Evolutionary conservation across 2,329 filamentous ascomycete genomes (phyloP), one percentile per base, ranked within the genome.

Genomic region (Paradendryphiella salina): DNA sequence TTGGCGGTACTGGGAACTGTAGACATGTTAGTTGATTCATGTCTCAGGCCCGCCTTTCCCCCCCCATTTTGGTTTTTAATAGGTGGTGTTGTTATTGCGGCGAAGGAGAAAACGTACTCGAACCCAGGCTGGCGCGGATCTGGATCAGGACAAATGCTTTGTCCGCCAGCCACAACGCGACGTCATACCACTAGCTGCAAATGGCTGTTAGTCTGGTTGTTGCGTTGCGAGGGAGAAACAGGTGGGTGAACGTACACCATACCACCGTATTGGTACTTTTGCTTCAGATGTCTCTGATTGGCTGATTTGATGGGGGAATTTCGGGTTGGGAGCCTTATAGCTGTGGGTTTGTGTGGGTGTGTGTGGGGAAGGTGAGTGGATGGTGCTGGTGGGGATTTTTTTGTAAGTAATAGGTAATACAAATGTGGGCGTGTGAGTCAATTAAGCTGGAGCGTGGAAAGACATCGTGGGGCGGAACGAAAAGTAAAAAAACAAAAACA

Each of bases 101-200:
- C n/a, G n/a, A n/a, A n/a, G n/a, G n/a, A n/a, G n/a, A n/a, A 10
- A 51, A 54, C 54, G 55, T 56, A 60, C 55, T 63, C 61, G 60
- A 64, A 63, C 61, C 61, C 61, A 62, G 61, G 61, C 61, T 64
- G 60, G 60, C 61, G 60, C 61, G 61, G 61, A 64, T 62, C 57
- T 52, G 48, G 53, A 57, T 57, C 50, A 28, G 50, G 55, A 56
- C 37, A 50, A 54, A 26, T 28, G 38, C 20, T 15, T 33, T 61
- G 48, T 46, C 57, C 57, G 61, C 61, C 59, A 64, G 56, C 61
- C 61, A 64, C 61, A 64, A 64, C 61, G 61, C 60, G 61, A 63
- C 61, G 61, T 64, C 61, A 64, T 64, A 64, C 61, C 61, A 61
- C 61, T 64, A 64, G 61, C 43, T 44, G n/a, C 15, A 33, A 33